Base-by-base conservation (phyloP, 352 stramenopile species). In the Globisporangium iwayamae region DNA sequence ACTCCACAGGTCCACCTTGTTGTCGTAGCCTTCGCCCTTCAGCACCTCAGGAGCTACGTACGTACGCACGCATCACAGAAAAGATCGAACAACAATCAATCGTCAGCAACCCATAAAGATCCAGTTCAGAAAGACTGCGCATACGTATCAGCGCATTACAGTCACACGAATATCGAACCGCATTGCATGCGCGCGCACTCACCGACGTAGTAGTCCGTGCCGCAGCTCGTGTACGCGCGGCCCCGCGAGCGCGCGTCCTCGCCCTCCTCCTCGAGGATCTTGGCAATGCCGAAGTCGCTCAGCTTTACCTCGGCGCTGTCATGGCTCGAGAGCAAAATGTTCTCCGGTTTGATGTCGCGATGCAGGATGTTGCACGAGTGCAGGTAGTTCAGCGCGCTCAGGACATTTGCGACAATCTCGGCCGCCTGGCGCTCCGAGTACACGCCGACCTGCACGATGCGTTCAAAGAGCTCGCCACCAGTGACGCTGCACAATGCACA, bases 131-230 rank as follows among this genome's bases (percentile, higher is more conserved):
- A 47, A 47, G 41, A 47, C 36, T 41, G 36, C 22, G 11, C 28
- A 13, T 16, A 56, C 18, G 18, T 16, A 41, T 41, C 13, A n/a
- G 14, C 13, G 18, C 41, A 20, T 20, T 5, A 13, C 41, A 47
- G 4, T 18, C 50, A 43, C 30, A 25, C 4, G 10, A 58, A 58
- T 46, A 58, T 58, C 52, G 18, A 58, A 43, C 7, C 9, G 8
- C 52, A 36, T 36, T 28, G 25, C 25, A 28, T 28, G 25, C 32
- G 14, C 14, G 43, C 30, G 59, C 11, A 64, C 62, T 30, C 51
- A 89, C 81, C 81, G 66, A 95, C 87, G 72, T 95, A 95, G 66
- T 95, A 95, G 70, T 94, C 85, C 8, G 85, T 94, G 39, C 87
- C 87, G 56, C 87, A 95, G 67, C 83, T 93, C 65, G 87, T 93